A percentile compares a stretch with the other conserved stretches of the same genome.
phyloP scores from a whole-genome alignment of 164 flowering plant species.

The Malania oleifera region DNA sequence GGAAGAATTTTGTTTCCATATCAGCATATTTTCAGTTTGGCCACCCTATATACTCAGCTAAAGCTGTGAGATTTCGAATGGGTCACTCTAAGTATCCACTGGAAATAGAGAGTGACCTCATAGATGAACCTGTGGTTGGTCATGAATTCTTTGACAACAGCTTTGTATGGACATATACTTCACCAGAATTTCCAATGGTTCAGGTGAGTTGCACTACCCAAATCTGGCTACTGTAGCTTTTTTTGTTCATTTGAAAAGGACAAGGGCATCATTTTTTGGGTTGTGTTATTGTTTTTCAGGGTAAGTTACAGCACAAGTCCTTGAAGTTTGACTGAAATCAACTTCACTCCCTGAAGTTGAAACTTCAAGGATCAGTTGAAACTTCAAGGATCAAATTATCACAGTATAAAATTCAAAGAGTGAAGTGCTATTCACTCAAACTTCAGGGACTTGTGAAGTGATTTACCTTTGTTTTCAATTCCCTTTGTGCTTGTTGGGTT shows the following conservation, averaged over 20 bases:
- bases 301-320: too few species aligned
- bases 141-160: constrained; percentile 13
- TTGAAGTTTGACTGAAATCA: too few species aligned
- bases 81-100: constrained; percentile 28
- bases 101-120: constrained; percentile 6
- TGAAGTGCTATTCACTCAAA: too few species aligned
- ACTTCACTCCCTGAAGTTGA: too few species aligned
- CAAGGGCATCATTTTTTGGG: not conserved
- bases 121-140: constrained; percentile 13
- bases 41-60: constrained; percentile 44
- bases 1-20: not conserved
- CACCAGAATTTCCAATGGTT: constrained; percentile 44
- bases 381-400: too few species aligned
- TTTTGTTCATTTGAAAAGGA: not conserved
- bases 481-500: too few species aligned
- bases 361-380: too few species aligned
- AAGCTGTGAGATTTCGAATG: constrained; percentile 42
- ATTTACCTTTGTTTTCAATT: too few species aligned
- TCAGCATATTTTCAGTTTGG: constrained; percentile 51
- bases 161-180: constrained; percentile 37
- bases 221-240: not conserved
- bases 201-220: constrained; percentile 25
- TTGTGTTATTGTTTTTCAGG: too few species aligned
- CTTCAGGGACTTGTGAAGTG: too few species aligned
- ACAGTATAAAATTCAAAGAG: too few species aligned